phyloP scores from a whole-genome alignment of 192 early-diverging fungal genomes.

The Coemansia sp. region DNA sequence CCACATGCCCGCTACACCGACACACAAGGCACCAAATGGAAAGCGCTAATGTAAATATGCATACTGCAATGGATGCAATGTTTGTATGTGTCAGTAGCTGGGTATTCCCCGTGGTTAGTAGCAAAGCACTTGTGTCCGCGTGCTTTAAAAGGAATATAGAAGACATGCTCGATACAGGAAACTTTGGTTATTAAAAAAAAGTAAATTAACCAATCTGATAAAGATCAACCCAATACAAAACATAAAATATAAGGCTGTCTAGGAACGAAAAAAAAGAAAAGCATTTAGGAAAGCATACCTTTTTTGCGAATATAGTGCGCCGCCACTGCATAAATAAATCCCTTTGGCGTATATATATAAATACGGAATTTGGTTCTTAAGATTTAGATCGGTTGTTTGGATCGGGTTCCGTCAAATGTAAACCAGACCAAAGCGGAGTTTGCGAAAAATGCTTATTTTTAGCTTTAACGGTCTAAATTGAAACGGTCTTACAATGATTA shows the following conservation, averaged over 20 bases:
- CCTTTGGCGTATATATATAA: background rate
- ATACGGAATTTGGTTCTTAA: no score
- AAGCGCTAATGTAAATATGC: conserved; percentile 9
- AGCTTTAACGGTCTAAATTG: background rate
- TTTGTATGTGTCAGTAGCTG: background rate
- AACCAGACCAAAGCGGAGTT: no score
- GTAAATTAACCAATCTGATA: no score
- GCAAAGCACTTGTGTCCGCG: no score
- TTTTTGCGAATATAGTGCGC: background rate
- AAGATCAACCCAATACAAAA: no score
- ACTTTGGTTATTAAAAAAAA: no score
- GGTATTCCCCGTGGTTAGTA: background rate
- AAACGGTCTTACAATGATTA: no score
- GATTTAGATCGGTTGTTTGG: no score
- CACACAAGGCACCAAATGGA: conserved; percentile 11
- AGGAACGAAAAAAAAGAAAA: background rate
- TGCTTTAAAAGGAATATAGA: background rate
- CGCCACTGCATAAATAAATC: background rate
- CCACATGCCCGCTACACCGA: conserved; percentile 3
- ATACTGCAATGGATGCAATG: conserved; percentile 4
- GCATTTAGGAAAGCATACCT: background rate
- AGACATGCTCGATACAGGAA: no score
- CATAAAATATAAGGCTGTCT: no score
- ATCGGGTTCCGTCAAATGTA: no score
- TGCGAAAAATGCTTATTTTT: no score